phyloP scores from a whole-genome alignment of 257 asterid genomes.

The Jasminum sambac region DNA sequence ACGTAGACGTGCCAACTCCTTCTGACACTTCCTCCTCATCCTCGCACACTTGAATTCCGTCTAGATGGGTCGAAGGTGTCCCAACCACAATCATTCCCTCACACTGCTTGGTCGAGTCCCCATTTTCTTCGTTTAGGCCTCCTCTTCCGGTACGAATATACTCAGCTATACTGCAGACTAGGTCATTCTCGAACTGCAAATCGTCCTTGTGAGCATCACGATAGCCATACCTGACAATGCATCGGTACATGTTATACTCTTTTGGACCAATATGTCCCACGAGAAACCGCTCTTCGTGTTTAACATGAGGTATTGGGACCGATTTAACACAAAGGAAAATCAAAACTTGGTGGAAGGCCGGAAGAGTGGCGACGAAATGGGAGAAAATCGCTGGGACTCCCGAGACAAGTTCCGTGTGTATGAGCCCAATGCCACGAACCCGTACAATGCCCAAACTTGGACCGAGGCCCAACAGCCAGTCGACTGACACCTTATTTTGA shows the following conservation, averaged over 20 bases:
- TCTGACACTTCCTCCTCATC: not conserved
- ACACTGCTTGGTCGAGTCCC: not conserved
- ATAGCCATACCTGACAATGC: slow-evolving; percentile 28
- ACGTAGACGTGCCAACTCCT: not conserved
- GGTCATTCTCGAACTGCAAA: slow-evolving; percentile 21
- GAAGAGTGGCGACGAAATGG: slow-evolving; percentile 19
- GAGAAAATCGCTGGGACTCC: slow-evolving; percentile 21
- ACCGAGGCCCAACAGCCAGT: slow-evolving; percentile 21
- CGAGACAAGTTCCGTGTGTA: slow-evolving; percentile 22
- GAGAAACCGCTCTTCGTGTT: slow-evolving; percentile 25
- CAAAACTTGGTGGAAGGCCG: slow-evolving; percentile 27
- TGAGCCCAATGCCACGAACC: slow-evolving; percentile 21
- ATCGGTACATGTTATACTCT: slow-evolving; percentile 18
- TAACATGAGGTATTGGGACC: slow-evolving; percentile 26
- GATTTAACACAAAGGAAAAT: slow-evolving; percentile 20
- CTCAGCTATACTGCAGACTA: slow-evolving; percentile 26
- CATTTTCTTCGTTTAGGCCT: not conserved
- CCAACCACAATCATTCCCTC: slow-evolving; percentile 14
- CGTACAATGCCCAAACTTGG: slow-evolving; percentile 21
- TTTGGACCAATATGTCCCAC: slow-evolving; percentile 27
- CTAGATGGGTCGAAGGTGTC: slow-evolving; percentile 12
- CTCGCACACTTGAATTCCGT: not conserved
- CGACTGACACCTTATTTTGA: slow-evolving; percentile 21
- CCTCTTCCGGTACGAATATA: slow-evolving; percentile 6
- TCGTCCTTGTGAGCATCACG: slow-evolving; percentile 20